Evolutionary conservation across 768 basidiomycete genomes (phyloP).

Genomic region (Mycena olivaceomarginata): DNA sequence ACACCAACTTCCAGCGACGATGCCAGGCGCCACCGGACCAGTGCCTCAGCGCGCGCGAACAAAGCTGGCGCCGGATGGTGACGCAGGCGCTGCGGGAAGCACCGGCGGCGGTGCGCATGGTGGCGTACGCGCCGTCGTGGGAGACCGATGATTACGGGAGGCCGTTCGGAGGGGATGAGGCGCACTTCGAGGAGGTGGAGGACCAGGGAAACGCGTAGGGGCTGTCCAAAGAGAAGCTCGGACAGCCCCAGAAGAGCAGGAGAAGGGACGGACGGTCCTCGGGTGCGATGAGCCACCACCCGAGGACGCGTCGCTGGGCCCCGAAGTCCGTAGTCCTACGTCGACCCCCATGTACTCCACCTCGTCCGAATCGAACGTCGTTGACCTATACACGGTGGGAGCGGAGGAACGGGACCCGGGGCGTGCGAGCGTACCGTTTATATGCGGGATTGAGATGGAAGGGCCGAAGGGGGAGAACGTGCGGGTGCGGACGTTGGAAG

Average conservation of each 20-base stretch:
- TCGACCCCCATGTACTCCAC: slow-evolving; percentile 16
- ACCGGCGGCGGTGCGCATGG: background rate
- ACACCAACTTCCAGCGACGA: slow-evolving; percentile 6
- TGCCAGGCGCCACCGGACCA: slow-evolving; percentile 2
- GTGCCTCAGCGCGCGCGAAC: slow-evolving; percentile 2
- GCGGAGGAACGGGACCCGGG: slow-evolving; percentile 5
- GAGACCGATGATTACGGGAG: background rate
- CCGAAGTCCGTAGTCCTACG: background rate
- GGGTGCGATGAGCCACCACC: slow-evolving; percentile 6
- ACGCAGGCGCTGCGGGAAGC: slow-evolving; percentile 12
- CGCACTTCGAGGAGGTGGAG: background rate
- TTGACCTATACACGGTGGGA: slow-evolving; percentile 29
- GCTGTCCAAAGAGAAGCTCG: too few species aligned
- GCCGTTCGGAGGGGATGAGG: background rate
- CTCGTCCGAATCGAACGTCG: slow-evolving; percentile 3
- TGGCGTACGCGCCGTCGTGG: background rate
- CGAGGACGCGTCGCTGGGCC: slow-evolving; percentile 14
- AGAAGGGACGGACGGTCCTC: slow-evolving; percentile 12
- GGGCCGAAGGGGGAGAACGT: slow-evolving; percentile 42
- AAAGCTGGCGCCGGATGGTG: slow-evolving; percentile 18
- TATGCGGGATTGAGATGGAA: slow-evolving; percentile 22
- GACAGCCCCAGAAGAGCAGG: slow-evolving; percentile 2
- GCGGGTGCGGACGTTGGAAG: background rate
- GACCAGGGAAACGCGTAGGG: background rate
- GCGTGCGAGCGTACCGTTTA: background rate